Conservation (phyloP, 2,329 filamentous ascomycete genomes). For the Apiospora koreana region DNA sequence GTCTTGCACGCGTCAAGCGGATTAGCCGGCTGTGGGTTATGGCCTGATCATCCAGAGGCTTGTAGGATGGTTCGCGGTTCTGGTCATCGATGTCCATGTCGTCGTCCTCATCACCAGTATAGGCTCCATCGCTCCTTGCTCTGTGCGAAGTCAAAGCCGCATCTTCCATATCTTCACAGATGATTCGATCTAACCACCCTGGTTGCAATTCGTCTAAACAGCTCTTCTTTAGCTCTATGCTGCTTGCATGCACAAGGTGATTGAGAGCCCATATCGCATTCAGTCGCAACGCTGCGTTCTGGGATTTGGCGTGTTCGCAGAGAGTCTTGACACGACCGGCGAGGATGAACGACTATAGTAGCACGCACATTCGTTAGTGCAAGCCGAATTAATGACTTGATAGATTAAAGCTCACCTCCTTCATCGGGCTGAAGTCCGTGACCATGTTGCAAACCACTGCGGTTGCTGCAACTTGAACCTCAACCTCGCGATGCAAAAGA, state of each 20-base stretch:
- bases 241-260: conserved; percentile 76
- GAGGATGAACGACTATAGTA: conserved; percentile 36
- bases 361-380: neutral
- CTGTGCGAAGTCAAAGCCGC: conserved; percentile 45
- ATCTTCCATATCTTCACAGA: conserved; percentile 64
- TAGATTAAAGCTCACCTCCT: conserved; percentile 61
- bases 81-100: conserved; percentile 60
- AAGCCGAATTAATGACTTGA: neutral
- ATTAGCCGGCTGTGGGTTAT: conserved; percentile 32
- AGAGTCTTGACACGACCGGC: conserved; percentile 74
- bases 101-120: conserved; percentile 49
- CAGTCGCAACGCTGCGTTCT: conserved; percentile 75
- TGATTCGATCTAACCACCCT: conserved; percentile 78
- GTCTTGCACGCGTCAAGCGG: conserved; percentile 50
- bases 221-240: conserved; percentile 71
- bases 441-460: conserved; percentile 83
- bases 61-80: conserved; percentile 25
- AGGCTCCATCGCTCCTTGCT: conserved; percentile 30
- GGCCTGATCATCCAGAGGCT: conserved; percentile 16
- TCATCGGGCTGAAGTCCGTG: conserved; percentile 87
- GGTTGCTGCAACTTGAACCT: conserved; percentile 85
- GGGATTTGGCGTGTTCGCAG: conserved; percentile 81
- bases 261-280: conserved; percentile 94
- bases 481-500: conserved; percentile 71
- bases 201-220: conserved; percentile 77